Percentiles rank a stretch among this genome's conserved stretches.
phyloP scores from a whole-genome alignment of 1,284 basidiomycete species.

The Ustilago loliicola region DNA sequence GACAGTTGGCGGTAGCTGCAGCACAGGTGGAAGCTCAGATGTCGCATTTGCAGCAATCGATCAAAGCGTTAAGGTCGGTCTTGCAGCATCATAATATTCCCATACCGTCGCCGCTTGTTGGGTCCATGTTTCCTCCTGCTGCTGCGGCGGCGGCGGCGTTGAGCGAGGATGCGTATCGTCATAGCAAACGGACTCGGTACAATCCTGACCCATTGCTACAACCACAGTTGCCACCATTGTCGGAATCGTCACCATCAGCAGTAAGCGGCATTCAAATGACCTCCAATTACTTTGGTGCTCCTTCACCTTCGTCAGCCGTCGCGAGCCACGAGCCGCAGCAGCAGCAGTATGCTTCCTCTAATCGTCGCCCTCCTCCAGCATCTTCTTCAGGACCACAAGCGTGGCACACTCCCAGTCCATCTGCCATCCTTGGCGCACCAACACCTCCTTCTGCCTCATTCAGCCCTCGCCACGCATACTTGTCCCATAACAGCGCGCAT shows the following conservation, averaged over 20 bases:
- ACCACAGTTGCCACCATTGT: not conserved
- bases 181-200: not conserved
- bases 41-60: constrained; percentile 18
- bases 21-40: constrained; percentile 27
- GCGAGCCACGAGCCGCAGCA: not conserved
- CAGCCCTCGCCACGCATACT: constrained; percentile 5
- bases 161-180: not conserved
- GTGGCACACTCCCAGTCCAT: constrained; percentile 33
- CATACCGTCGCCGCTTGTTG: constrained; percentile 2
- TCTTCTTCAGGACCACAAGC: not conserved
- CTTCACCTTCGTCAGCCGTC: not conserved
- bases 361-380: not conserved
- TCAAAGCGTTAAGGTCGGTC: constrained; percentile 27
- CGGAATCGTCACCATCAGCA: not conserved
- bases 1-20: constrained; percentile 29
- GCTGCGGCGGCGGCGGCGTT: not conserved
- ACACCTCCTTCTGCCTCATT: constrained; percentile 20
- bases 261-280: constrained; percentile 24
- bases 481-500: not conserved
- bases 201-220: not conserved
- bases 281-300: constrained; percentile 7
- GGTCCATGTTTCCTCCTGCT: not conserved
- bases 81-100: constrained; percentile 27
- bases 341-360: not conserved
- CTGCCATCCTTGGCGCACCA: constrained; percentile 5